Evolutionary conservation across 202 grass and related monocot genomes (phyloP), one percentile per base, ranked within the genome.

Genomic region (Dendrocalamus latiflorus): DNA sequence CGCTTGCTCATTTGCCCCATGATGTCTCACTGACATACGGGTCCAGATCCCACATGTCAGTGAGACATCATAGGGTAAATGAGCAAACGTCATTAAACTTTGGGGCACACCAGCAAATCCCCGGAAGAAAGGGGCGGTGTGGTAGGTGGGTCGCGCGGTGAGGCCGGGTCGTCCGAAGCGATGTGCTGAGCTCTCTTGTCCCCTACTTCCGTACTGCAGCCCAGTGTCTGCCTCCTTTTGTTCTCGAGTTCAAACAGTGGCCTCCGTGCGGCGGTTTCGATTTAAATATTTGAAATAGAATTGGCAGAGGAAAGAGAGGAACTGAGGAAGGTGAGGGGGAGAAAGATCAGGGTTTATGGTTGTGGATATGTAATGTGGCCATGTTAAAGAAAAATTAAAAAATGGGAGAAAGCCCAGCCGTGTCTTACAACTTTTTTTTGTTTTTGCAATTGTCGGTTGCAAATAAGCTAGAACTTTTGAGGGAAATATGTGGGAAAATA

Each of bases 101-200:
- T n/a, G n/a, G n/a, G n/a, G n/a, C n/a, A n/a, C n/a, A n/a, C n/a
- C n/a, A n/a, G n/a, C n/a, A n/a, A n/a, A n/a, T n/a, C n/a, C n/a
- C n/a, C n/a, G 76, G 22, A 54, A 70, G 43, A 10, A 25, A 37
- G 15, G 60, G 73, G 5, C 53, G 60, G 82, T 78, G 65, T 3
- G 64, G 77, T 80, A 56, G 64, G 64, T 60, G 75, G 67, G 68
- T 51, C 21, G 15, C 13, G 44, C 74, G 42, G 67, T 83, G 74
- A 67, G 80, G n/a, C 66, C 75, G 59, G 71, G 63, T 68, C 33
- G 28, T 60, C 51, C 20, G 70, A 61, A 11, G 64, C 17, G 60
- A 41, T 75, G 58, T 16, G 74, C 49, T 74, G 8, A 4, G 53
- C 43, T 75, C 9, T 75, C 75, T 89, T 81, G 76, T 70, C 78